Evolutionary conservation across 1,284 basidiomycete genomes (phyloP).

Genomic region (Cerioporus squamosus): DNA sequence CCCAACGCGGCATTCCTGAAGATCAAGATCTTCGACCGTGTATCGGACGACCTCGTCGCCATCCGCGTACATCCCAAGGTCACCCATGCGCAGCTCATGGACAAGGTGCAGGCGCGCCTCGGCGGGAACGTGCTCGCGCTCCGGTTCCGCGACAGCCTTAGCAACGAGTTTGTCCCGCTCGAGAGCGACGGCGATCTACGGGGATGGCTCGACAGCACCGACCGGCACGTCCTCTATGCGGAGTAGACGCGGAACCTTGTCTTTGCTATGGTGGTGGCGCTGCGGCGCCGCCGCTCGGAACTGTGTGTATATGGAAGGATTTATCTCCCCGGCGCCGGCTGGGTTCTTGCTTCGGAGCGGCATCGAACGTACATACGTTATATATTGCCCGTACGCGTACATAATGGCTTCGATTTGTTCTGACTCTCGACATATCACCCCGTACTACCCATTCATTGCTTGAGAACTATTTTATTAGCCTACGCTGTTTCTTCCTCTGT

Average conservation of each 20-base stretch:
- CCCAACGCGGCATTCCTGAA: conserved; percentile 89
- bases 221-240: conserved; percentile 90
- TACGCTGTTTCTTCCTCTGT: conserved; percentile 24
- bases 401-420: conserved; percentile 21
- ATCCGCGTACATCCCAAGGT: conserved; percentile 97
- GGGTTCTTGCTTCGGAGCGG: conserved; percentile 1
- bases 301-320: neutral
- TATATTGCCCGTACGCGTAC: conserved; percentile 8
- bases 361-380: conserved; percentile 10
- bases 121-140: conserved; percentile 76
- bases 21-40: conserved; percentile 96
- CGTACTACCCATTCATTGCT: conserved; percentile 17
- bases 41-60: conserved; percentile 93
- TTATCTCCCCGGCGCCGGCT: conserved; percentile 1
- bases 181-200: conserved; percentile 74
- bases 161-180: conserved; percentile 67
- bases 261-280: neutral
- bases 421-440: conserved; percentile 9
- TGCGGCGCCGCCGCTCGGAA: no score
- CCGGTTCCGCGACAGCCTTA: conserved; percentile 74
- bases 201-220: conserved; percentile 83
- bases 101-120: conserved; percentile 88
- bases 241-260: conserved; percentile 43
- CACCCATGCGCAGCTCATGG: conserved; percentile 83
- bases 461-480: conserved; percentile 33